Evolutionary conservation across 1,284 basidiomycete genomes (phyloP).

Genomic region (Cutaneotrichosporon mucoides): DNA sequence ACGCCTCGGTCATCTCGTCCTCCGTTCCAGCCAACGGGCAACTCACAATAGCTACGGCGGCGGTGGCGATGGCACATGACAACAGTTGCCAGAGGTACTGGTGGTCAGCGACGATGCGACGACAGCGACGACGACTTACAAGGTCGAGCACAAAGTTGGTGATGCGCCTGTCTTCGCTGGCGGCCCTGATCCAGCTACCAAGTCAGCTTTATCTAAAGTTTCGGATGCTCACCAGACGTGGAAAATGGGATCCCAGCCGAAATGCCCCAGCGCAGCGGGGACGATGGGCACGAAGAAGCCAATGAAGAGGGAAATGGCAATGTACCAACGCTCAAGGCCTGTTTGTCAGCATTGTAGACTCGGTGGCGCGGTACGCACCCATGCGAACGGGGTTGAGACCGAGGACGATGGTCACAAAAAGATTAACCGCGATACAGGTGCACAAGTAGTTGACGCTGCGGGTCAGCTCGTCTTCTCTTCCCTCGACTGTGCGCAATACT

Average conservation of each 20-base stretch:
- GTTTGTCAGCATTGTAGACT: neutral
- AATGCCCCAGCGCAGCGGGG: conserved; percentile 23
- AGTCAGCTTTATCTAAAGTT: neutral
- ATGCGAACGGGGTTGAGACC: conserved; percentile 28
- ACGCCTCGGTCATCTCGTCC: neutral
- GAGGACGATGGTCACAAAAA: conserved; percentile 34
- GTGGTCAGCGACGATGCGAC: neutral
- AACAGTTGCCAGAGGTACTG: conserved; percentile 39
- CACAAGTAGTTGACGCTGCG: conserved; percentile 36
- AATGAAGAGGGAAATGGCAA: conserved; percentile 19
- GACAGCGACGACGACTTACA: conserved; percentile 6
- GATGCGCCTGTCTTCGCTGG: conserved; percentile 12
- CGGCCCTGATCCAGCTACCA: conserved; percentile 16
- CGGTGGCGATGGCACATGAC: conserved; percentile 27
- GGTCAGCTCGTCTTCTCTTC: neutral
- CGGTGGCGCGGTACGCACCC: conserved; percentile 4
- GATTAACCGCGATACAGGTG: conserved; percentile 38
- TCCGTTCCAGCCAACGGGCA: no score
- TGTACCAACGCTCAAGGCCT: conserved; percentile 21
- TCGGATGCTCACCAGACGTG: conserved; percentile 11
- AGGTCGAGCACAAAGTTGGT: conserved; percentile 28
- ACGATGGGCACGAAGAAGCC: conserved; percentile 22
- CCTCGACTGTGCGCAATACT: conserved; percentile 9
- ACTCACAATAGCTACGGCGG: conserved; percentile 25
- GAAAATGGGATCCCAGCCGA: conserved; percentile 21